Evolutionary conservation across 805 yeast species (phyloP).

Genomic region (Grigorovia transvaalensis): DNA sequence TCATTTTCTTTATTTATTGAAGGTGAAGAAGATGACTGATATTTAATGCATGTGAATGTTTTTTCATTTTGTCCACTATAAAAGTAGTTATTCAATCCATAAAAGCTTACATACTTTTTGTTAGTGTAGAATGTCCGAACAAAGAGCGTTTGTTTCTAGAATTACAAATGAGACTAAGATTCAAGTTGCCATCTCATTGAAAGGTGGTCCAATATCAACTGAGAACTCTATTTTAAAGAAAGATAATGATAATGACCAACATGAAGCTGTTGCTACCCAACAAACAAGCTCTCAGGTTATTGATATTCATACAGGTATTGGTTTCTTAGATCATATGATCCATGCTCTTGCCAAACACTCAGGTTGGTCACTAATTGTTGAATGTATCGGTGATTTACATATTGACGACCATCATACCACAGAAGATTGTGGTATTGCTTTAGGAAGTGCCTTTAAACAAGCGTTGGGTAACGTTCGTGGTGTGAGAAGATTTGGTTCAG

Average conservation of each 20-base stretch:
- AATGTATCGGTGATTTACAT: constrained; percentile 88
- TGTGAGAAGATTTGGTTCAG: constrained; percentile 84
- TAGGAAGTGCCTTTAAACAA: constrained; percentile 79
- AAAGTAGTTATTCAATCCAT: too few species aligned
- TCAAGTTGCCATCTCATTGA: constrained; percentile 71
- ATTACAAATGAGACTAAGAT: constrained; percentile 90
- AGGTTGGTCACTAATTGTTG: constrained; percentile 88
- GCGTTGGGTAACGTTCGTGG: constrained; percentile 88
- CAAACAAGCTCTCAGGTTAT: constrained; percentile 62
- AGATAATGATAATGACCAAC: constrained; percentile 14
- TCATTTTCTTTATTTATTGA: too few species aligned
- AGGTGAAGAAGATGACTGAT: too few species aligned
- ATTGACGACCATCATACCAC: constrained; percentile 97
- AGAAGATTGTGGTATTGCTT: constrained; percentile 89
- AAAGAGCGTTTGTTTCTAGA: constrained; percentile 36
- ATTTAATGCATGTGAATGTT: too few species aligned
- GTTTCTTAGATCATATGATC: constrained; percentile 93
- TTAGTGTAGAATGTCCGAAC: constrained; percentile 12
- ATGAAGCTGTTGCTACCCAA: constrained; percentile 51
- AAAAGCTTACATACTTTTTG: too few species aligned
- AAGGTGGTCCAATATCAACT: constrained; percentile 71
- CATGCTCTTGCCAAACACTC: constrained; percentile 95
- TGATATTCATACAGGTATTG: constrained; percentile 81
- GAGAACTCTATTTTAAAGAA: constrained; percentile 44
- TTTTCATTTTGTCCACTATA: too few species aligned